These are phyloP conservation scores for Crucihimalaya himalaica DNA, from an alignment of 345 rosid genomes.

Conservation along the genomic window DNA sequence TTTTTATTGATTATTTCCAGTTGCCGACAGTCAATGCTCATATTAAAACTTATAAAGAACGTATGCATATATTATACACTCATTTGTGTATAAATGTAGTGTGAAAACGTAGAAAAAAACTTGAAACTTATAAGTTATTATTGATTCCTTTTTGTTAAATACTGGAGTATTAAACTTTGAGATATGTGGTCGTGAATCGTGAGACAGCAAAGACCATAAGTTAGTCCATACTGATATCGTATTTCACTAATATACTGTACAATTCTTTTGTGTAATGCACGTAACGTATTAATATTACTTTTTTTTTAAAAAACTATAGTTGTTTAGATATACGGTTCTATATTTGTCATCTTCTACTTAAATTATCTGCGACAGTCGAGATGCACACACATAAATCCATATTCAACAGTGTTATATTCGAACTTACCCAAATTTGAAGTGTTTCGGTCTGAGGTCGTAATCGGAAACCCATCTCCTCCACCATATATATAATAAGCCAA, in stretches of 20 bases:
- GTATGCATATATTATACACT: not conserved
- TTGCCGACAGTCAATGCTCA: conserved; percentile 18
- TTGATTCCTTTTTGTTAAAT: conserved; percentile 4
- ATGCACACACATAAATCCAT: conserved; percentile 31
- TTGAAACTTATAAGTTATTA: conserved; percentile 2
- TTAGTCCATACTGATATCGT: conserved; percentile 2
- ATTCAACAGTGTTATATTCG: conserved; percentile 22
- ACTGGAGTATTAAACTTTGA: conserved; percentile 1
- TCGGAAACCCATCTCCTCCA: conserved; percentile 35
- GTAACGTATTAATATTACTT: not conserved
- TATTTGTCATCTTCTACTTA: conserved; percentile 26
- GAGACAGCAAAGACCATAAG: conserved; percentile 17
- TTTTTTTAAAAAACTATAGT: not conserved
- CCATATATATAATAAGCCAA: conserved; percentile 22
- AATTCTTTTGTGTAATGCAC: not conserved
- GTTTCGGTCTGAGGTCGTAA: conserved; percentile 28
- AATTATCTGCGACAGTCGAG: not conserved
- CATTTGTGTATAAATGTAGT: not conserved
- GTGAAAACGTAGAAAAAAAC: conserved; percentile 3
- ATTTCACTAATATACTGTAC: not conserved
- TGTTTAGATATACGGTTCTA: not conserved
- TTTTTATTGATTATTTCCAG: not conserved
- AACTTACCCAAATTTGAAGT: conserved; percentile 24
- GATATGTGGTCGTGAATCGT: conserved; percentile 22
- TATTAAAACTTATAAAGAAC: not conserved